Evolutionary conservation across 2,329 filamentous ascomycete species (phyloP).

Genomic region (Alternaria hordeiaustralica): DNA sequence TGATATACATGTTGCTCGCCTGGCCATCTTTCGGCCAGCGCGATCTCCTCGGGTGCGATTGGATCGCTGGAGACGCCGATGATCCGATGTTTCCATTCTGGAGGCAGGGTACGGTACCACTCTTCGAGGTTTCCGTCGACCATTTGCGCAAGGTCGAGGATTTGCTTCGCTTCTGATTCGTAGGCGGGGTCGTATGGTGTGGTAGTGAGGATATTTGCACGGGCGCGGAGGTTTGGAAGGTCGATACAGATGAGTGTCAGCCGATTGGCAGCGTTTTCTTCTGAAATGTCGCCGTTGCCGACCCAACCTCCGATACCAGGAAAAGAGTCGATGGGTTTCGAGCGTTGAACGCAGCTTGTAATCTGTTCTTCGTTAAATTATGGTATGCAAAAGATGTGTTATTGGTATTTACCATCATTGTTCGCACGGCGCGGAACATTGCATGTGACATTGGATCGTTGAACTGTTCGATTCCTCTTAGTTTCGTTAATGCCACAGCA

Average conservation of each 20-base stretch:
- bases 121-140: slow-evolving; percentile 47
- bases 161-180: slow-evolving; percentile 37
- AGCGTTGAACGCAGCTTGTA: slow-evolving; percentile 49
- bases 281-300: slow-evolving; percentile 34
- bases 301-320: slow-evolving; percentile 46
- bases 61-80: slow-evolving; percentile 37
- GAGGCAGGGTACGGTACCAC: slow-evolving; percentile 47
- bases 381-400: not conserved
- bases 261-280: slow-evolving; percentile 50
- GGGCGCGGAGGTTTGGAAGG: slow-evolving; percentile 46
- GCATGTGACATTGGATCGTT: slow-evolving; percentile 45
- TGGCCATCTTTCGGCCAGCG: slow-evolving; percentile 42
- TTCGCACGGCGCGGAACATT: slow-evolving; percentile 50
- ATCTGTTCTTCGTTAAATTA: slow-evolving; percentile 33
- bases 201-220: slow-evolving; percentile 40
- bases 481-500: slow-evolving; percentile 48
- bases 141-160: slow-evolving; percentile 45
- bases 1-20: slow-evolving; percentile 51
- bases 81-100: slow-evolving; percentile 43
- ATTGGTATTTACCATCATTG: slow-evolving; percentile 46
- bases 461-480: slow-evolving; percentile 49
- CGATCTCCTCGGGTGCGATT: slow-evolving; percentile 33
- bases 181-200: slow-evolving; percentile 25
- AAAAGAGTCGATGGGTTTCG: slow-evolving; percentile 48
- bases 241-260: slow-evolving; percentile 50